Evolutionary conservation across 192 early-diverging fungal genomes (phyloP).

Genomic region (Coemansia sp.): DNA sequence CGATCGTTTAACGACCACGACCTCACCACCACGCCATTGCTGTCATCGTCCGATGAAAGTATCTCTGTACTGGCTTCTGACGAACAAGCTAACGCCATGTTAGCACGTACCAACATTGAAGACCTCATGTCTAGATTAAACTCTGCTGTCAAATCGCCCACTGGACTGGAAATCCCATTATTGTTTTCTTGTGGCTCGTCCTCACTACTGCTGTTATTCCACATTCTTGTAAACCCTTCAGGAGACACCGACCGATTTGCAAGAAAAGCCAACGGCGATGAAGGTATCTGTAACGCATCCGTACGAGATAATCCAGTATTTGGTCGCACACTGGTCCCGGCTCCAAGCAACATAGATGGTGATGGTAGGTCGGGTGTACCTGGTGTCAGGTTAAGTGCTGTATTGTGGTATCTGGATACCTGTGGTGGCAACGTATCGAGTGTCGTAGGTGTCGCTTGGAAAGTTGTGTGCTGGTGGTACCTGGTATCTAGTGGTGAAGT

Average conservation of each 20-base stretch:
- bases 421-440: not conserved
- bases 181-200: not conserved
- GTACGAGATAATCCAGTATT: not conserved
- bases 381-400: slow-evolving; percentile 12
- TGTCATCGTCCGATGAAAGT: slow-evolving; percentile 16
- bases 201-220: too few relatives aligned
- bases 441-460: too few relatives aligned
- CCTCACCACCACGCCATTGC: not conserved
- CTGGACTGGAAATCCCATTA: not conserved
- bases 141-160: not conserved
- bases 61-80: slow-evolving; percentile 25
- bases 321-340: not conserved
- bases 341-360: slow-evolving; percentile 8
- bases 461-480: too few relatives aligned
- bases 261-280: slow-evolving; percentile 25
- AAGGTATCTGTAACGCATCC: slow-evolving; percentile 38
- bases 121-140: not conserved
- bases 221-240: too few relatives aligned
- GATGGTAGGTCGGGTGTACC: slow-evolving; percentile 45
- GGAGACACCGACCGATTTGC: too few relatives aligned
- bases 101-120: not conserved
- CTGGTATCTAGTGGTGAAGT: too few relatives aligned
- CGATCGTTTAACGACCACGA: too few relatives aligned
- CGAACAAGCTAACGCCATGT: not conserved
- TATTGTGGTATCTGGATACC: not conserved